phyloP scores from a whole-genome alignment of 2,329 filamentous ascomycete genomes.

The Colletotrichum horii region DNA sequence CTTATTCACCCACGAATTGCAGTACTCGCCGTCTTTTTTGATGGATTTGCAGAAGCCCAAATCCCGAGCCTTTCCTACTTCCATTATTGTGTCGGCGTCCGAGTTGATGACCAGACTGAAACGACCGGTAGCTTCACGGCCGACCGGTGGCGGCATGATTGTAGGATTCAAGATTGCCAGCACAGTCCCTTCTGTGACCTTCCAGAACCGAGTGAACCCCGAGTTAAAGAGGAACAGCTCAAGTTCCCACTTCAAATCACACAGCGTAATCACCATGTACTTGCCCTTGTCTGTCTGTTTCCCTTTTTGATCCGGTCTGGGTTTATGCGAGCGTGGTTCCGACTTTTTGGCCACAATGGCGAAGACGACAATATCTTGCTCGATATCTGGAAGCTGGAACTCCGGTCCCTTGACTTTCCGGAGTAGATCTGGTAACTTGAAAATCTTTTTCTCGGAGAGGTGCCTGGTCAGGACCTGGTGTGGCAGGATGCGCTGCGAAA shows the following conservation, averaged over 20 bases:
- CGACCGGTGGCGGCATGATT: constrained; percentile 84
- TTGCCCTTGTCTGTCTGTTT: constrained; percentile 70
- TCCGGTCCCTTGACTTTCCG: constrained; percentile 81
- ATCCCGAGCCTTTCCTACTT: constrained; percentile 84
- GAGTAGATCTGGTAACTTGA: constrained; percentile 80
- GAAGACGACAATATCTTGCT: constrained; percentile 89
- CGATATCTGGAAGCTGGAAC: constrained; percentile 80
- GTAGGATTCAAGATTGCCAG: constrained; percentile 90
- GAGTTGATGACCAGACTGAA: constrained; percentile 88
- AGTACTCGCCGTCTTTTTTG: constrained; percentile 83
- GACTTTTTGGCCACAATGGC: constrained; percentile 90
- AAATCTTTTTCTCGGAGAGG: constrained; percentile 77
- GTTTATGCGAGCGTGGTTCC: constrained; percentile 69
- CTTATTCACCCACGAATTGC: constrained; percentile 84
- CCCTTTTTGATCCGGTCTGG: constrained; percentile 45
- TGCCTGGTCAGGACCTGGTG: constrained; percentile 82
- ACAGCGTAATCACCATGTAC: constrained; percentile 90
- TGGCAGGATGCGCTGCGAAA: constrained; percentile 82
- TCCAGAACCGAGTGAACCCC: constrained; percentile 93
- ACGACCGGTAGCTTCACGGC: constrained; percentile 76
- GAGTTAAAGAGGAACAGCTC: constrained; percentile 92
- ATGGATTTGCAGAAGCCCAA: constrained; percentile 86
- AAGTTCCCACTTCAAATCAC: constrained; percentile 88
- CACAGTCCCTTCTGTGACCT: constrained; percentile 88
- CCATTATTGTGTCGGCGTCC: constrained; percentile 86